Percentiles rank a stretch among this genome's conserved stretches.
phyloP scores from a whole-genome alignment of 2,329 filamentous ascomycete genomes.

The Verticillium nubilum region DNA sequence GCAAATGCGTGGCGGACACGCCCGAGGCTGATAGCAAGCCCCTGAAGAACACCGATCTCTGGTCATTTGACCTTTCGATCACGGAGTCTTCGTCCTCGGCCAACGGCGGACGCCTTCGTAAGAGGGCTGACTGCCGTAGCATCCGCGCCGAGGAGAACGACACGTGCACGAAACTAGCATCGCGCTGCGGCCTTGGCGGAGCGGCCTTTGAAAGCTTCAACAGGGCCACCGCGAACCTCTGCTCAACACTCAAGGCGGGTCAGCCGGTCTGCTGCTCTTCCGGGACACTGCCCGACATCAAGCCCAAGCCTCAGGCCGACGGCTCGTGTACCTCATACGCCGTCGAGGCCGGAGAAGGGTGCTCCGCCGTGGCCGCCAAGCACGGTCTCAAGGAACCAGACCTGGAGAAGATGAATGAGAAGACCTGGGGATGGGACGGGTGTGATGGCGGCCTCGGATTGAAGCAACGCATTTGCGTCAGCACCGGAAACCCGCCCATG shows the following conservation, averaged over 20 bases:
- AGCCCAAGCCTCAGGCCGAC: conserved; percentile 23
- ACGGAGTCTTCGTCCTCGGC: too few species aligned
- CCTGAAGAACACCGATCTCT: background rate
- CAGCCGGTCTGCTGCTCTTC: conserved; percentile 29
- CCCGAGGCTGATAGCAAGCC: background rate
- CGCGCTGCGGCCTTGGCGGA: background rate
- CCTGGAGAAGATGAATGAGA: conserved; percentile 29
- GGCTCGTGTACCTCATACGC: conserved; percentile 28
- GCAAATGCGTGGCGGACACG: background rate
- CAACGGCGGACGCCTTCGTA: background rate
- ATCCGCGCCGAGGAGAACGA: conserved; percentile 28
- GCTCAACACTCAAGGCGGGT: conserved; percentile 19
- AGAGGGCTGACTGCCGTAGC: conserved; percentile 16
- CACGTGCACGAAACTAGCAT: conserved; percentile 26
- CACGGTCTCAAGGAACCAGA: conserved; percentile 28
- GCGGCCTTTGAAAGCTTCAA: conserved; percentile 13
- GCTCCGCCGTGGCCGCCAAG: conserved; percentile 12
- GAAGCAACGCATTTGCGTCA: conserved; percentile 25
- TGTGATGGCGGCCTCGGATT: conserved; percentile 18
- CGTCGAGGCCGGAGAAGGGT: conserved; percentile 24
- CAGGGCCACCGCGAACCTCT: conserved; percentile 16
- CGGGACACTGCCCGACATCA: conserved; percentile 27
- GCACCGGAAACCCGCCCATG: conserved; percentile 25
- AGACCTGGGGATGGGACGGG: conserved; percentile 32
- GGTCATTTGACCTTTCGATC: background rate